Base-by-base conservation (phyloP, 768 basidiomycete species). In the Cantharellus anzutake region DNA sequence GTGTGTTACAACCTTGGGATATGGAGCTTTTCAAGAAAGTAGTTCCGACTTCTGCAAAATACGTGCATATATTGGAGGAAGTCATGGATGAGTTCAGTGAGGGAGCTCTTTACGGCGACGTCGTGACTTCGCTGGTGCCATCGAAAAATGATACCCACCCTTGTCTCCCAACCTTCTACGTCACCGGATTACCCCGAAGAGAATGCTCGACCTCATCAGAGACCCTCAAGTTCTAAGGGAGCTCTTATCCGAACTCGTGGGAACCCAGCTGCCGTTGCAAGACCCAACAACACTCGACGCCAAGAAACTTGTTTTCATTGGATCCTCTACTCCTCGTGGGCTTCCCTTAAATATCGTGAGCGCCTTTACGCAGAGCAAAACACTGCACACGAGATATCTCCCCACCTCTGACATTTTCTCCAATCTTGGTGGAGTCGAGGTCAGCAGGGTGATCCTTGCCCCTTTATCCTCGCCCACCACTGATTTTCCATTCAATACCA, bases 1-100 rank as follows among this genome's bases (percentile, higher is more conserved):
- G 85, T 63, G 81, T 88, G n/a, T 74, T 89, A 58, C 80, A 86
- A 53, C 86, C 91, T 34, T 92, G 91, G 91, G 74, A 79, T 65
- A 80, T 82, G 61, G 72, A 74, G 20, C 76, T 78, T n/a, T 74
- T 94, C 61, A 75, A 74, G 63, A 68, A 67, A 11, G 69, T 76
- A 35, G 66, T 93, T 41, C 90, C 90, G 3, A 57, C 73, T 3
- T 77, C 77, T 14, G 82, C 74, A 29, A 75, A 72, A 65, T 71
- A 70, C 35, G 72, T 93, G 4, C 76, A 87, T 65, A 83, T 93
- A 60, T 71, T 90, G 37, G 86, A 89, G 62, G 89, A 93, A 63
- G 84, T 86, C 5, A 78, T 82, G 2, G 76, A 77, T 53, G 70
- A 77, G 42, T 72, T 75, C 35, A 74, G 79, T 1, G 80, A 80